Conservation (phyloP, 371 early-diverging fungal genomes). For the Zychaea mexicana region DNA sequence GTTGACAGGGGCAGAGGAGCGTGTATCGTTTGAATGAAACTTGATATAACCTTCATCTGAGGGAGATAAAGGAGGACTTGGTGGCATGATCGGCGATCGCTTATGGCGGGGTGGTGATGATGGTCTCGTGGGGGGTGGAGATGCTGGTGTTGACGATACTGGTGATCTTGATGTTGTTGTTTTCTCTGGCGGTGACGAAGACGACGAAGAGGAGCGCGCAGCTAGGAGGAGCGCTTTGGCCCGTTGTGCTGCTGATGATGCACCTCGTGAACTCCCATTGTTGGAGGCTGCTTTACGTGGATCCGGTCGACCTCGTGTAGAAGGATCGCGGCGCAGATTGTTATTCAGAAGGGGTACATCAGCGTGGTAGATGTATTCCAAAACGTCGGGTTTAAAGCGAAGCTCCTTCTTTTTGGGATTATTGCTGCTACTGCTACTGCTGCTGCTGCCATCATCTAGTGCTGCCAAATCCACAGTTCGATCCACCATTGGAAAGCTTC, state of each 20-base stretch:
- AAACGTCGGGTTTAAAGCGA: slow-evolving; percentile 11
- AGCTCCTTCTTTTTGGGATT: not conserved
- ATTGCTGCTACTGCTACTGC: not conserved
- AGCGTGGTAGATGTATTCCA: slow-evolving; percentile 11
- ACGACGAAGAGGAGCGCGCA: not conserved
- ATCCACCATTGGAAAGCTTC: slow-evolving; percentile 4
- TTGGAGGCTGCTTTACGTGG: not conserved
- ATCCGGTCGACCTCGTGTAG: slow-evolving; percentile 1
- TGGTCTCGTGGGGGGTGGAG: not conserved
- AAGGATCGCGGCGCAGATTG: not conserved
- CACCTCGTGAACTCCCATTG: not conserved
- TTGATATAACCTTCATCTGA: not conserved
- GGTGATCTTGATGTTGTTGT: not conserved
- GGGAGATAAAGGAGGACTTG: slow-evolving; percentile 10
- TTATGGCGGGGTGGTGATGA: not conserved
- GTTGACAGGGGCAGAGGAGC: not conserved
- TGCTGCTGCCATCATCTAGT: not conserved
- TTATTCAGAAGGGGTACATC: slow-evolving; percentile 2
- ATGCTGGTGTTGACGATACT: not conserved
- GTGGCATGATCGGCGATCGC: slow-evolving; percentile 7
- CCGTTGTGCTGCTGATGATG: slow-evolving; percentile 12
- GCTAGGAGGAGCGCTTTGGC: slow-evolving; percentile 8
- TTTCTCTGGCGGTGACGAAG: not conserved
- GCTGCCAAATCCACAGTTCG: not conserved
- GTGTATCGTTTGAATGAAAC: not conserved